These are phyloP conservation scores for Ustilago cynodontis DNA, from an alignment of 1,284 basidiomycete species.

Conservation along the genomic window DNA sequence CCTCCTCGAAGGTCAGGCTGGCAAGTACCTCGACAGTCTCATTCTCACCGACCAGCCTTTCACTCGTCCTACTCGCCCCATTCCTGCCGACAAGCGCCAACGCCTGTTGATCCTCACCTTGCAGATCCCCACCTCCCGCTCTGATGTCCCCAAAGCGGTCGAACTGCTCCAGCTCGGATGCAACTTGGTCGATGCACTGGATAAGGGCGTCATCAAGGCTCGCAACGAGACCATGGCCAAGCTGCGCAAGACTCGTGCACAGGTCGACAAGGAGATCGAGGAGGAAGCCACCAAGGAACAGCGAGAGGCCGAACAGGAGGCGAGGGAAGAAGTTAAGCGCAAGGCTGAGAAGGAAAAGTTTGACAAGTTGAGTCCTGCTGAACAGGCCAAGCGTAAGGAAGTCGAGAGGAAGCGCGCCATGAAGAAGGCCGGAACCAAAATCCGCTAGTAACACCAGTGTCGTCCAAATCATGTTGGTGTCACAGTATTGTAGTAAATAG, in stretches of 20 bases:
- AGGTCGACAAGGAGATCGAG: conserved; percentile 56
- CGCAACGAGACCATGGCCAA: conserved; percentile 53
- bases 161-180: conserved; percentile 59
- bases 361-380: conserved; percentile 62
- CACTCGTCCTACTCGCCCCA: conserved; percentile 39
- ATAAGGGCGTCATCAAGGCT: conserved; percentile 48
- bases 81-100: conserved; percentile 48
- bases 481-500: background rate
- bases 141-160: conserved; percentile 36
- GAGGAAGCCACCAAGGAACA: conserved; percentile 52
- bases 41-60: conserved; percentile 65
- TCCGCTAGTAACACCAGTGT: conserved; percentile 10
- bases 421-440: conserved; percentile 56
- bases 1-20: conserved; percentile 50
- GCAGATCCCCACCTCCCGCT: conserved; percentile 45
- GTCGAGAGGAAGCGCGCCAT: conserved; percentile 63
- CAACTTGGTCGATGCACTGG: conserved; percentile 65
- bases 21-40: conserved; percentile 59
- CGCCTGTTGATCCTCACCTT: conserved; percentile 61
- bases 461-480: background rate
- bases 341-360: conserved; percentile 64
- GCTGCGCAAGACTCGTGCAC: conserved; percentile 57
- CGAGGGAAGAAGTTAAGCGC: conserved; percentile 56
- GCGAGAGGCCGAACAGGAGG: conserved; percentile 61
- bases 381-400: conserved; percentile 67